These are phyloP conservation scores for Globisporangium paddicum DNA, from an alignment of 352 stramenopile species.

Conservation along the genomic window DNA sequence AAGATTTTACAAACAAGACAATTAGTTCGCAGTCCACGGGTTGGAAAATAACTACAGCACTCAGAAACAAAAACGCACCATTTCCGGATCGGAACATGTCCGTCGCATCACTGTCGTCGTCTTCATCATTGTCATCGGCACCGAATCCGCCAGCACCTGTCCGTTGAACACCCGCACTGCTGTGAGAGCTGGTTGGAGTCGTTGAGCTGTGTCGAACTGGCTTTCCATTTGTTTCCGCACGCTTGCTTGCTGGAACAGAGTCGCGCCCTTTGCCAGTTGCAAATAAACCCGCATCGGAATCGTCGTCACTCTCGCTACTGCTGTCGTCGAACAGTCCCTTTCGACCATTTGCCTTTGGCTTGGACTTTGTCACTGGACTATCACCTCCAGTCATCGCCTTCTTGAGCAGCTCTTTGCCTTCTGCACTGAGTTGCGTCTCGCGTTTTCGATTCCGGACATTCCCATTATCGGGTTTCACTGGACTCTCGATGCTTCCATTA, in stretches of 20 bases:
- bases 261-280: slow-evolving; percentile 21
- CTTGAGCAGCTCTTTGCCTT: slow-evolving; percentile 70
- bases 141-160: slow-evolving; percentile 8
- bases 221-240: slow-evolving; percentile 4
- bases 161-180: slow-evolving; percentile 1
- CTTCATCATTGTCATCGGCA: slow-evolving; percentile 18
- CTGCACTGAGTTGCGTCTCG: slow-evolving; percentile 67
- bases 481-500: slow-evolving; percentile 14
- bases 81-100: slow-evolving; percentile 11
- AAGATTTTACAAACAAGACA: not conserved
- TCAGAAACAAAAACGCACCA: not conserved
- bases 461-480: slow-evolving; percentile 9
- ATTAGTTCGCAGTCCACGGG: not conserved
- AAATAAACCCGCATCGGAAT: slow-evolving; percentile 49
- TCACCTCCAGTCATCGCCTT: slow-evolving; percentile 48
- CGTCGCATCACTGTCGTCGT: slow-evolving; percentile 10
- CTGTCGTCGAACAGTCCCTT: slow-evolving; percentile 83
- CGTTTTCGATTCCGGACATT: slow-evolving; percentile 51
- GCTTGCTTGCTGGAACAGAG: slow-evolving; percentile 14
- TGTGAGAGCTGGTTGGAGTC: slow-evolving; percentile 13
- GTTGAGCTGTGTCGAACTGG: slow-evolving; percentile 8
- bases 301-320: slow-evolving; percentile 41
- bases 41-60: not conserved
- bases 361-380: slow-evolving; percentile 11
- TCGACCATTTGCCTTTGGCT: slow-evolving; percentile 30